A percentile compares a stretch with the other conserved stretches of the same genome.
Conservation (phyloP, 140 eudicot species). For the Flaveria floridana region DNA sequence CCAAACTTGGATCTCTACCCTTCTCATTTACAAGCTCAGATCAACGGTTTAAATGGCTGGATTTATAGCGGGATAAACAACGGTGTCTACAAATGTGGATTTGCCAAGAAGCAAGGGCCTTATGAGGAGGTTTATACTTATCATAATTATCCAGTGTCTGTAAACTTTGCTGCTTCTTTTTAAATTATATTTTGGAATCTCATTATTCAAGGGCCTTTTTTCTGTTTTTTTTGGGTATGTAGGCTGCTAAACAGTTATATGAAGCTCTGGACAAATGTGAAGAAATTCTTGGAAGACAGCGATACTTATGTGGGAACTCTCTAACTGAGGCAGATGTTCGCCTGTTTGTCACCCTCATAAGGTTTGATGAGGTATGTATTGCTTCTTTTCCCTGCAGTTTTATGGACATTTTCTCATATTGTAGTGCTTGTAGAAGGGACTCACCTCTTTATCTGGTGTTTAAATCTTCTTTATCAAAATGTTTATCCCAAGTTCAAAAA, state of each 20-base stretch:
- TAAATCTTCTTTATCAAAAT: no score
- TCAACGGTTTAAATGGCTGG: conserved; percentile 70
- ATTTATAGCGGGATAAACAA: conserved; percentile 40
- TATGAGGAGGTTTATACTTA: neutral
- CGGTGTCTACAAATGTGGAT: neutral
- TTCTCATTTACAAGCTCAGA: conserved; percentile 55
- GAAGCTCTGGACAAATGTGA: conserved; percentile 86
- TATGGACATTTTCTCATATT: no score
- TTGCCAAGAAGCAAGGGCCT: neutral
- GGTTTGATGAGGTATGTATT: conserved; percentile 85
- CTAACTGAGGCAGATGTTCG: conserved; percentile 92
- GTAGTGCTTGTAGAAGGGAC: no score
- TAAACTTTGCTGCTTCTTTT: no score
- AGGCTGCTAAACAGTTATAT: conserved; percentile 70
- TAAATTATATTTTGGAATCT: neutral
- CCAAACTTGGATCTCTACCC: conserved; percentile 76
- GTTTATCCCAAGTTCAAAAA: no score
- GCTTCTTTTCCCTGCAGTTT: no score
- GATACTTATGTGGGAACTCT: conserved; percentile 66
- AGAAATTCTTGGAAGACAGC: conserved; percentile 71
- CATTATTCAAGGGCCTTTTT: neutral
- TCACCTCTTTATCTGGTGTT: no score
- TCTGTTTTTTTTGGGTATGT: conserved; percentile 12
- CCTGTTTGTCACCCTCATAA: conserved; percentile 80
- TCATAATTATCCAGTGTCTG: no score